phyloP scores from a whole-genome alignment of 345 rosid genomes.

The Eutrema yunnanense region DNA sequence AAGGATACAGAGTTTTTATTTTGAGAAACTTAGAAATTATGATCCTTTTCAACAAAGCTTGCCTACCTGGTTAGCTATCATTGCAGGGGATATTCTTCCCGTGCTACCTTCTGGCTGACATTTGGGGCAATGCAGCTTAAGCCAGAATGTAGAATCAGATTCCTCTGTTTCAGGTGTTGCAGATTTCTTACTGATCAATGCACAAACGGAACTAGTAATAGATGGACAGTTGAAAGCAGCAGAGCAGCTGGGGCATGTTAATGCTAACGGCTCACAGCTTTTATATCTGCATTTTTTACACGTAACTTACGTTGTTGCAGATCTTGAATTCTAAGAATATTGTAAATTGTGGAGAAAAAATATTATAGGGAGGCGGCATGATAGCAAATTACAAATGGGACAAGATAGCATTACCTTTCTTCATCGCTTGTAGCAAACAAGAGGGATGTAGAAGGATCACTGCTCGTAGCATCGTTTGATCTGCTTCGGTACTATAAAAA shows the following conservation, averaged over 20 bases:
- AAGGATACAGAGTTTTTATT: neutral
- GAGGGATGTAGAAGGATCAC: constrained; percentile 51
- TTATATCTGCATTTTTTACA: constrained; percentile 48
- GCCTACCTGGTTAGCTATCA: constrained; percentile 85
- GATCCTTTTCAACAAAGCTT: neutral
- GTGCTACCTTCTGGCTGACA: constrained; percentile 63
- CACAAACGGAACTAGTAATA: constrained; percentile 49
- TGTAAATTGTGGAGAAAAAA: neutral
- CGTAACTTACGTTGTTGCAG: neutral
- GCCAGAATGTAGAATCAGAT: constrained; percentile 57
- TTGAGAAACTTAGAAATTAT: neutral
- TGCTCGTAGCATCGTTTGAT: constrained; percentile 41
- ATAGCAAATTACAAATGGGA: neutral
- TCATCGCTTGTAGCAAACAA: constrained; percentile 60
- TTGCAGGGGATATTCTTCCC: constrained; percentile 65
- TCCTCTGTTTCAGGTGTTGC: constrained; percentile 39
- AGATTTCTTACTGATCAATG: constrained; percentile 31
- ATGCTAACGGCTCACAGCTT: constrained; percentile 66
- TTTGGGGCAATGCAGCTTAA: constrained; percentile 56
- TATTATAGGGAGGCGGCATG: neutral
- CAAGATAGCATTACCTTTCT: constrained; percentile 54
- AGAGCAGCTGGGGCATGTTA: constrained; percentile 89
- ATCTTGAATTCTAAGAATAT: neutral
- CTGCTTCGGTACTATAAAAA: constrained; percentile 60
- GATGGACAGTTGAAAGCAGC: constrained; percentile 66